Evolutionary conservation across 2,329 filamentous ascomycete genomes (phyloP), one percentile per base, ranked within the genome.

Genomic region (Coniochaeta prunicola): DNA sequence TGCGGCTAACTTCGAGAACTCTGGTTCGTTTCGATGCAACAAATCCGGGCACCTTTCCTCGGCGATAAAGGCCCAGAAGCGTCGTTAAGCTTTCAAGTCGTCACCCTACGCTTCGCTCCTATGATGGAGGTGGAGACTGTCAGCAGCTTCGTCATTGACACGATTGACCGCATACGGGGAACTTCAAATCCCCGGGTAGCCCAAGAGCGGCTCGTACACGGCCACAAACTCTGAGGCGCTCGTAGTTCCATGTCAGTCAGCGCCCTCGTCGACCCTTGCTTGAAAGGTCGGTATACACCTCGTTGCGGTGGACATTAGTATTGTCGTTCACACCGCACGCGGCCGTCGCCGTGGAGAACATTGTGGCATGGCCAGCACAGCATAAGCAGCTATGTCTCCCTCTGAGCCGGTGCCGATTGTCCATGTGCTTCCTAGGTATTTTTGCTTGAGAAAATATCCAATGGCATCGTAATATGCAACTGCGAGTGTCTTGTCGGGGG

Each of bases 241-340:
- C 36, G 54, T 57, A 4, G 53, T 42, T 6, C 57, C 55, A n/a
- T 57, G 38, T 53, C 54, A 17, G 19, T 42, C 59, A 8, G 65
- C 24, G 15, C 30, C 45, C 9, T 15, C 45, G n/a, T 50, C 24
- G 2, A 50, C 45, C 21, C 69, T 65, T 21, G 72, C 69, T 2
- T 65, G 66, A 12, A 64, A 64, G 53, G 40, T n/a, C 62, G 2
- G 76, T 69, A 57, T 71, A 74, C n/a, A 74, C 64, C 59, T 76
- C 74, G 58, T 74, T 73, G 63, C 74, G 71, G 19, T 73, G 72
- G 9, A 77, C 64, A 57, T 71, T 74, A 3, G 69, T 71, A 0
- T 64, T 58, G 12, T 55, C 56, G 31, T 67, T 67, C 15, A 71
- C 71, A 13, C 62, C 67, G 17, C 62, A 62, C 2, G 71, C 72